Conservation (phyloP, 2,329 filamentous ascomycete genomes). For the Botrytis deweyae region DNA sequence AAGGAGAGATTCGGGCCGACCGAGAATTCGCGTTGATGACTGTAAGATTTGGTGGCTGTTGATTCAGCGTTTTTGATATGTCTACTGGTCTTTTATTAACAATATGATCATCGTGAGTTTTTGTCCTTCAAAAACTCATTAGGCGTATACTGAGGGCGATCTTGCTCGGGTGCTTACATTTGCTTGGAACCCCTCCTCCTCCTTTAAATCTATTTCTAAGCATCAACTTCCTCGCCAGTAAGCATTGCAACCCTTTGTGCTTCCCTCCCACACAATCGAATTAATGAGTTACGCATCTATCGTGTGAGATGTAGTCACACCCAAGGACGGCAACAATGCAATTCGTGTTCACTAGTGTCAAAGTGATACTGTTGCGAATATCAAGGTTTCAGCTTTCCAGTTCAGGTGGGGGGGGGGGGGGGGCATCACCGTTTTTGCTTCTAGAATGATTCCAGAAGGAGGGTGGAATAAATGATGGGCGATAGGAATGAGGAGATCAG, state of each 20-base stretch:
- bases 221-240: not conserved
- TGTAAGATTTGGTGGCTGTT: not conserved
- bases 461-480: not conserved
- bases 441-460: slow-evolving; percentile 22
- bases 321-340: not conserved
- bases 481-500: slow-evolving; percentile 1
- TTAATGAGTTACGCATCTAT: not conserved
- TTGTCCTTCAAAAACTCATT: not conserved
- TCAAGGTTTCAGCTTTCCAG: slow-evolving; percentile 18
- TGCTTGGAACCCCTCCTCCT: not conserved
- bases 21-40: not conserved
- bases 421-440: slow-evolving; percentile 10
- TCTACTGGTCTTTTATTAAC: not conserved
- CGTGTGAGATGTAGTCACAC: not conserved
- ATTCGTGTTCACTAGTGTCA: not conserved
- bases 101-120: not conserved
- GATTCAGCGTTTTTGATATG: not conserved
- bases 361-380: slow-evolving; percentile 7
- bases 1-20: slow-evolving; percentile 13
- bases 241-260: slow-evolving; percentile 16
- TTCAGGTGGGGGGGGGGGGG: slow-evolving; percentile 10
- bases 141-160: not conserved
- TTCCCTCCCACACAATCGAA: not conserved
- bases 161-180: not conserved
- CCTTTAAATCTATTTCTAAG: slow-evolving; percentile 9